These are phyloP conservation scores for Aspergillus quadricinctus DNA, from an alignment of 2,329 filamentous ascomycete genomes.

Conservation along the genomic window DNA sequence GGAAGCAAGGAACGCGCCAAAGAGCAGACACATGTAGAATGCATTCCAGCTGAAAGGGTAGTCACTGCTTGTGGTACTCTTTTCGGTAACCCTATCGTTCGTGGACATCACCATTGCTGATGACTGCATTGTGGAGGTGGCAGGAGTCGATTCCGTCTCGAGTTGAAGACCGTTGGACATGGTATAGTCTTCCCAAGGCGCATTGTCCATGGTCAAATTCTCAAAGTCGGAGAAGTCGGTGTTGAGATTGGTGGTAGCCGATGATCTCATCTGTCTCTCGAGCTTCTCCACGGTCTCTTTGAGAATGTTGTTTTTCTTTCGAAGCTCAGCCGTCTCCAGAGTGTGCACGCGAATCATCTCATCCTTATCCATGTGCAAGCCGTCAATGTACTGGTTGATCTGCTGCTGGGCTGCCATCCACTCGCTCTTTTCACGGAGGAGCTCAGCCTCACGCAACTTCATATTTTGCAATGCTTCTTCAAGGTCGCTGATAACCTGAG, in stretches of 20 bases:
- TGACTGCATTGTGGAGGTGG: constrained; percentile 13
- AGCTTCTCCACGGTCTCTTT: constrained; percentile 57
- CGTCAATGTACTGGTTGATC: constrained; percentile 69
- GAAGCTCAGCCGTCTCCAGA: constrained; percentile 81
- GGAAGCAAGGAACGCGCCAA: constrained; percentile 92
- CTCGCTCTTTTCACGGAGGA: constrained; percentile 54
- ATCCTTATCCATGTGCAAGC: constrained; percentile 79
- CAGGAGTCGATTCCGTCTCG: constrained; percentile 36
- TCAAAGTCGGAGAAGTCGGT: constrained; percentile 78
- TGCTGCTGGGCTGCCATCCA: constrained; percentile 70
- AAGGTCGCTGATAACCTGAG: constrained; percentile 68
- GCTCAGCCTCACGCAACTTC: constrained; percentile 55
- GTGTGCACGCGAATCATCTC: constrained; percentile 86
- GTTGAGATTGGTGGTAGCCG: constrained; percentile 53
- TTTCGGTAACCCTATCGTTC: constrained; percentile 36
- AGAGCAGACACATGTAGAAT: constrained; percentile 93
- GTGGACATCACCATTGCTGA: constrained; percentile 36
- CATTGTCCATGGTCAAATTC: constrained; percentile 70
- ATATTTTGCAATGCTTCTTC: constrained; percentile 72
- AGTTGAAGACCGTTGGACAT: constrained; percentile 62
- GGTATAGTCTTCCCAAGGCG: constrained; percentile 75
- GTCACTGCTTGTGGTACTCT: constrained; percentile 52
- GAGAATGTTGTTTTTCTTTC: constrained; percentile 85
- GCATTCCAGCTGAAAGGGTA: constrained; percentile 64
- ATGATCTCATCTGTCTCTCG: constrained; percentile 34